phyloP scores from a whole-genome alignment of 1,284 basidiomycete species.

The Coniophora puteana region DNA sequence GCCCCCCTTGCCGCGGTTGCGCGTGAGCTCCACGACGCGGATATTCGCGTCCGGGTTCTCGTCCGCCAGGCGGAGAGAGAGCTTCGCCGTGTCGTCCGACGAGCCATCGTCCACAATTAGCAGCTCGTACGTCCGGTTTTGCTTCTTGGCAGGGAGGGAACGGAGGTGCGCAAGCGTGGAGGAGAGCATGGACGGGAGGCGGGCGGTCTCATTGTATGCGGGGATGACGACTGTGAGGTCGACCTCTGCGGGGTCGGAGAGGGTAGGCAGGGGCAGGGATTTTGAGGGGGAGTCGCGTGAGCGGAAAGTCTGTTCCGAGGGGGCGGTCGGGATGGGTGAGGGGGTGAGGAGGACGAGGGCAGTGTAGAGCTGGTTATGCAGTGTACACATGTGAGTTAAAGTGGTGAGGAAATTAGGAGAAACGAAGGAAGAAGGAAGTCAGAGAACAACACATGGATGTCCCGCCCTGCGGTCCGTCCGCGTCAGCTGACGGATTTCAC shows the following conservation, averaged over 20 bases:
- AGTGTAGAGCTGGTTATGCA: slow-evolving; percentile 52
- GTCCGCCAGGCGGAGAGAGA: slow-evolving; percentile 63
- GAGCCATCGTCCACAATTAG: slow-evolving; percentile 91
- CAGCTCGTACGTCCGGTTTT: slow-evolving; percentile 64
- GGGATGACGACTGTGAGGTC: slow-evolving; percentile 84
- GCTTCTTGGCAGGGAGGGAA: slow-evolving; percentile 25
- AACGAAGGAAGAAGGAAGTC: slow-evolving; percentile 11
- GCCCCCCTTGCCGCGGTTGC: slow-evolving; percentile 89
- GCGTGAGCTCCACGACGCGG: slow-evolving; percentile 72
- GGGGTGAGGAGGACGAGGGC: slow-evolving; percentile 68
- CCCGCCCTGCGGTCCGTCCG: slow-evolving; percentile 47
- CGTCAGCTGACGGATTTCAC: too few species aligned
- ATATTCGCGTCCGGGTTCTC: slow-evolving; percentile 56
- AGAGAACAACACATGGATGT: slow-evolving; percentile 32
- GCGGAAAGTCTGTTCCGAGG: slow-evolving; percentile 65
- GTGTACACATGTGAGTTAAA: slow-evolving; percentile 15
- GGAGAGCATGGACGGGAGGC: slow-evolving; percentile 80
- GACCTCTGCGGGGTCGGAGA: slow-evolving; percentile 49
- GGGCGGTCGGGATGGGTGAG: slow-evolving; percentile 52
- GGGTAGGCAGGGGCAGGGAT: slow-evolving; percentile 47
- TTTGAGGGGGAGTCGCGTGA: slow-evolving; percentile 46
- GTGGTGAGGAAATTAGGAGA: slow-evolving; percentile 12
- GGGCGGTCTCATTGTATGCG: slow-evolving; percentile 83
- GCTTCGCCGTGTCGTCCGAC: slow-evolving; percentile 65
- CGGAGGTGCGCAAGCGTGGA: slow-evolving; percentile 64